A percentile compares a stretch with the other conserved stretches of the same genome.
Conservation (phyloP, 176 grass and related monocot genomes). For the Lolium perenne region DNA sequence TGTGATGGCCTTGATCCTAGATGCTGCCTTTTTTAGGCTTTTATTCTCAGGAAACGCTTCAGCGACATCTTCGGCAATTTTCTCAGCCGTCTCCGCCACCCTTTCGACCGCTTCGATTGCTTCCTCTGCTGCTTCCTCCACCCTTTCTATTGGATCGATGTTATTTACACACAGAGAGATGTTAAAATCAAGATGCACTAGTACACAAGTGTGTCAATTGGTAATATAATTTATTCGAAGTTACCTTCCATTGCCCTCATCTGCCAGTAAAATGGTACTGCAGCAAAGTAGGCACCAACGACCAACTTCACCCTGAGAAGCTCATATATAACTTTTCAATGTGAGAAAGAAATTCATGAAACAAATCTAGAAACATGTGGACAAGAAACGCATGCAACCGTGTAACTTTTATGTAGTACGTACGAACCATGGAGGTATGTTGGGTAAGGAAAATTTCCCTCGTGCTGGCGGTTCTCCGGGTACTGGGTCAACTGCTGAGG, state of each 20-base stretch:
- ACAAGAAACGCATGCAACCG: not conserved
- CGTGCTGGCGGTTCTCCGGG: not conserved
- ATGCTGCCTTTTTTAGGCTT: conserved; percentile 41
- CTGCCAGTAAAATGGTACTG: conserved; percentile 56
- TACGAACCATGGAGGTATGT: conserved; percentile 59
- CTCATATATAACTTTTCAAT: not conserved
- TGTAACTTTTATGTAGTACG: not conserved
- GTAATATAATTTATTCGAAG: not conserved
- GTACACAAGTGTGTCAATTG: not conserved
- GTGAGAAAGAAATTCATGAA: not conserved
- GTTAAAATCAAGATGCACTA: not conserved
- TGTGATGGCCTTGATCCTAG: conserved; percentile 52
- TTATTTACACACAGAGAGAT: not conserved
- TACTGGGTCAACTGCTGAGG: conserved; percentile 26
- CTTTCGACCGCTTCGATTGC: conserved; percentile 52
- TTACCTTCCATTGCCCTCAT: conserved; percentile 56
- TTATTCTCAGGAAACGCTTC: conserved; percentile 51
- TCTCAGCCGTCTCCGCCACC: conserved; percentile 56
- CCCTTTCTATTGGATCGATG: conserved; percentile 33
- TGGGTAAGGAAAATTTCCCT: conserved; percentile 47
- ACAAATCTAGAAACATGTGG: conserved; percentile 11
- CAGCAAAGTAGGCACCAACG: conserved; percentile 46
- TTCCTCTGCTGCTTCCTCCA: conserved; percentile 55
- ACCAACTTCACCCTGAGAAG: conserved; percentile 53
- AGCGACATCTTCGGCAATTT: conserved; percentile 53